Conservation (phyloP, 805 yeast species). For the Wickerhamiella azymoides region DNA sequence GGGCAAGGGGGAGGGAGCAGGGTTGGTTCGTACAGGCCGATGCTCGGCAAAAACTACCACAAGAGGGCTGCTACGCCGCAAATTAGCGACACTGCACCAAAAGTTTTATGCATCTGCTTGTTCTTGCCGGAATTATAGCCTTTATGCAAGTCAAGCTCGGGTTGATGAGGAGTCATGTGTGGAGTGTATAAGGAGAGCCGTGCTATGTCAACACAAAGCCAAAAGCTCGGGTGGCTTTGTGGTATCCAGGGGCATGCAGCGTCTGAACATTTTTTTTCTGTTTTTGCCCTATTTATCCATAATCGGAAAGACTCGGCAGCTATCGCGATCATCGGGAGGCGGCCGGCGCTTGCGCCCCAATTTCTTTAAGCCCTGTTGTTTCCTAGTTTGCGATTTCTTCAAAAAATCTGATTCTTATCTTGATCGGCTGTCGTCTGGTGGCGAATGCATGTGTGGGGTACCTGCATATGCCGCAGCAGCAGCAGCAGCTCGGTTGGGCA, state of each 20-base stretch:
- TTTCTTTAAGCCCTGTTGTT: no score
- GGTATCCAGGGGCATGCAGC: no score
- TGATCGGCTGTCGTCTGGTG: background rate
- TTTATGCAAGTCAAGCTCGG: background rate
- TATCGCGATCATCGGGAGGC: no score
- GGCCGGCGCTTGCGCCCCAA: no score
- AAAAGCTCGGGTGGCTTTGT: no score
- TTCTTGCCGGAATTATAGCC: background rate
- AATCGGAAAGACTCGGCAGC: no score
- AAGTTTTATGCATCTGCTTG: background rate
- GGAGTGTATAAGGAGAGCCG: background rate
- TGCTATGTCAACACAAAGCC: no score
- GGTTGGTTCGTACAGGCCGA: background rate
- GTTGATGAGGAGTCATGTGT: background rate
- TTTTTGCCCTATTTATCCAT: no score
- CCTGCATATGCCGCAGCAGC: no score
- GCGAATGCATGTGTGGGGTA: background rate
- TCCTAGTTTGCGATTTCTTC: no score
- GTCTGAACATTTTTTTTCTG: no score
- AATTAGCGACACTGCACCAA: background rate
- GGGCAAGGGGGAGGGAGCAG: no score
- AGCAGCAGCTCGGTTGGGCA: background rate
- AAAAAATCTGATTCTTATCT: background rate
- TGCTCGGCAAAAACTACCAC: background rate
- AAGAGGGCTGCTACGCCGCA: background rate